phyloP scores from a whole-genome alignment of 2,329 filamentous ascomycete species.

The Colletotrichum musae region DNA sequence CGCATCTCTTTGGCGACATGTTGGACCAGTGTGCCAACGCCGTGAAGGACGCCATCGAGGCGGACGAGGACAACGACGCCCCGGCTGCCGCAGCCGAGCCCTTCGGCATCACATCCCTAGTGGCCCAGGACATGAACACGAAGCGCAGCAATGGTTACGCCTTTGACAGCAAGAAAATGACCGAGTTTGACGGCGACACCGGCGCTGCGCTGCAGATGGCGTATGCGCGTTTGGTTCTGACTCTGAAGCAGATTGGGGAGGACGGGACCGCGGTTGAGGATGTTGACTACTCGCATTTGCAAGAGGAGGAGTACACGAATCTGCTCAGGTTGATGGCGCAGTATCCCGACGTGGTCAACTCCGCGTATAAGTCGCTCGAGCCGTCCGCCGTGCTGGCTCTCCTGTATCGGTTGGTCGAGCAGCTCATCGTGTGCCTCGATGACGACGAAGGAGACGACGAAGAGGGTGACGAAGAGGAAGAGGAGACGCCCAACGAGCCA shows the following conservation, averaged over 20 bases:
- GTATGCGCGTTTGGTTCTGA: conserved; percentile 72
- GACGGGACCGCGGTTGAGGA: conserved; percentile 35
- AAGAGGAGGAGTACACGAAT: conserved; percentile 65
- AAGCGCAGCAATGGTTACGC: conserved; percentile 45
- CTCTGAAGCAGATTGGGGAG: conserved; percentile 45
- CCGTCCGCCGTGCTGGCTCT: conserved; percentile 77
- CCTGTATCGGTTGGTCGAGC: conserved; percentile 50
- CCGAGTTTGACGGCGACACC: conserved; percentile 80
- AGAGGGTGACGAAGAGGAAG: conserved; percentile 24
- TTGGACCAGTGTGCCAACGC: conserved; percentile 66
- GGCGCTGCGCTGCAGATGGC: conserved; percentile 82
- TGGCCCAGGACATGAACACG: conserved; percentile 63
- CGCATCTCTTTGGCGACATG: conserved; percentile 70
- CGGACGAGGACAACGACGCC: conserved; percentile 75
- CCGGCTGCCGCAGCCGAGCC: conserved; percentile 74
- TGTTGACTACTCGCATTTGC: conserved; percentile 43
- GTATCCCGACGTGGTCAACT: conserved; percentile 75
- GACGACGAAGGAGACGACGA: conserved; percentile 30
- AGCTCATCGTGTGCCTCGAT: conserved; percentile 25
- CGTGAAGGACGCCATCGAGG: conserved; percentile 73
- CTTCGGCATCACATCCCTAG: conserved; percentile 77
- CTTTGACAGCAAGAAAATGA: conserved; percentile 67
- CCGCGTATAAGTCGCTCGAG: conserved; percentile 77
- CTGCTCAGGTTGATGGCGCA: conserved; percentile 73
- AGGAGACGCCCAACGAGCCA: conserved; percentile 50